Base-by-base conservation (phyloP, 192 early-diverging fungal species). In the Phycomyces nitens region DNA sequence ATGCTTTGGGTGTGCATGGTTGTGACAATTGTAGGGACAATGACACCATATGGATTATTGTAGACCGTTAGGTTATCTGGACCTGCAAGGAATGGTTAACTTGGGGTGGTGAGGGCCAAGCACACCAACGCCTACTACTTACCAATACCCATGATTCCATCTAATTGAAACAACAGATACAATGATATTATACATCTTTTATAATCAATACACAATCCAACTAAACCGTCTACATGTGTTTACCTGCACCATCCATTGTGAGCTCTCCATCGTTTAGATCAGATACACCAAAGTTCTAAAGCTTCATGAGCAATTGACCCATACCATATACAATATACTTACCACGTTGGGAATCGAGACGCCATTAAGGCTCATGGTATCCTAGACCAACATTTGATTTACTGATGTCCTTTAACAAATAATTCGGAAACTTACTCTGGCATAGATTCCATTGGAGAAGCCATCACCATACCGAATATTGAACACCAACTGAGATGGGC, bases 241-340 rank as follows among this genome's bases (percentile, higher is more conserved):
- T 66, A 66, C 64, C 64, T 1, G 71, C 71, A 21, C 65, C 65
- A 20, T 42, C 56, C 18, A 27, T 57, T 20, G 71, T 59, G 2
- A 73, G 56, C 63, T 73, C 65, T 29, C 71, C 71, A 68, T 73
- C 71, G 27, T 73, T 73, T 20, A 44, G 57, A 44, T 66, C 60
- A 16, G 71, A 73, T 7, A 73, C 51, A 5, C 56, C 63, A 54
- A 73, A 58, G 50, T 73, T 55, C 68, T 70, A 42, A 39, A 18
- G 0, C 20, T 14, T 34, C n/a, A 23, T 39, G 23, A 18, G 18
- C 10, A 15, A 15, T 18, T 16, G 12, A 44, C 23, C 24, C 39
- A 38, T 16, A 23, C 2, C 22, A 44, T 56, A 5, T 16, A 26
- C 34, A 14, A 29, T 50, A n/a, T n/a, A n/a, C 68, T 47, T 70